Evolutionary conservation across 352 stramenopile species (phyloP).

Genomic region (Pelagophyceae sp.): DNA sequence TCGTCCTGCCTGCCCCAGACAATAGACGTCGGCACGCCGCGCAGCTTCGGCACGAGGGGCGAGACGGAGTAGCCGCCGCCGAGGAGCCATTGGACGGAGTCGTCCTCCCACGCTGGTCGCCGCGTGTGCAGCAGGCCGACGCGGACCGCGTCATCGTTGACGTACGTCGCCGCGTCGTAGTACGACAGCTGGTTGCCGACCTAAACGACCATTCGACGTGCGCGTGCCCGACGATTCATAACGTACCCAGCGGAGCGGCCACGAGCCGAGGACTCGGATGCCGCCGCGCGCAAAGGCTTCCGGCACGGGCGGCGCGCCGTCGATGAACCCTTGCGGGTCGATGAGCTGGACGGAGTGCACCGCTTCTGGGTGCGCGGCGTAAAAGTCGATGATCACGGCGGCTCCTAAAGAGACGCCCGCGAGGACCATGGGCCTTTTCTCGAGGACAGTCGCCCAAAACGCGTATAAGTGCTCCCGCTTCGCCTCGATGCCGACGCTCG

Average conservation of each 20-base stretch:
- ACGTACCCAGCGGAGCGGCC: slow-evolving; percentile 44
- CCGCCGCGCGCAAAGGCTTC: slow-evolving; percentile 49
- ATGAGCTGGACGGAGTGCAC: slow-evolving; percentile 51
- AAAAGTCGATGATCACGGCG: slow-evolving; percentile 61
- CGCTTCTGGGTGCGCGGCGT: slow-evolving; percentile 38
- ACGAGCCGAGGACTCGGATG: slow-evolving; percentile 54
- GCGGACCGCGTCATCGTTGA: slow-evolving; percentile 53
- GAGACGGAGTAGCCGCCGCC: slow-evolving; percentile 50
- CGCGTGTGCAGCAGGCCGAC: slow-evolving; percentile 52
- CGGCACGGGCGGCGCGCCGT: slow-evolving; percentile 56
- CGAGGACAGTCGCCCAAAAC: slow-evolving; percentile 52
- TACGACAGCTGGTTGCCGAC: slow-evolving; percentile 59
- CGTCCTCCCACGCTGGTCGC: slow-evolving; percentile 48
- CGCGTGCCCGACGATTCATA: too few relatives aligned
- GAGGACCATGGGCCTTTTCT: slow-evolving; percentile 44
- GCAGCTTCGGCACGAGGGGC: slow-evolving; percentile 34
- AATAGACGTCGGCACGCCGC: slow-evolving; percentile 40
- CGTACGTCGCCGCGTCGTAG: slow-evolving; percentile 46
- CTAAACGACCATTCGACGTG: too few relatives aligned
- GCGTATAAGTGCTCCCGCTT: slow-evolving; percentile 56
- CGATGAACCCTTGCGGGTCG: slow-evolving; percentile 66
- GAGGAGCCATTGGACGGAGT: slow-evolving; percentile 53
- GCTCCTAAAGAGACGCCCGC: slow-evolving; percentile 60
- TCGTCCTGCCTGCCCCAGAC: slow-evolving; percentile 64
- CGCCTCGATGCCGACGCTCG: slow-evolving; percentile 51